Percentiles rank a stretch among this genome's conserved stretches.
Evolutionary conservation across 2,329 filamentous ascomycete species (phyloP).

Genomic region (Exserohilum turcica): DNA sequence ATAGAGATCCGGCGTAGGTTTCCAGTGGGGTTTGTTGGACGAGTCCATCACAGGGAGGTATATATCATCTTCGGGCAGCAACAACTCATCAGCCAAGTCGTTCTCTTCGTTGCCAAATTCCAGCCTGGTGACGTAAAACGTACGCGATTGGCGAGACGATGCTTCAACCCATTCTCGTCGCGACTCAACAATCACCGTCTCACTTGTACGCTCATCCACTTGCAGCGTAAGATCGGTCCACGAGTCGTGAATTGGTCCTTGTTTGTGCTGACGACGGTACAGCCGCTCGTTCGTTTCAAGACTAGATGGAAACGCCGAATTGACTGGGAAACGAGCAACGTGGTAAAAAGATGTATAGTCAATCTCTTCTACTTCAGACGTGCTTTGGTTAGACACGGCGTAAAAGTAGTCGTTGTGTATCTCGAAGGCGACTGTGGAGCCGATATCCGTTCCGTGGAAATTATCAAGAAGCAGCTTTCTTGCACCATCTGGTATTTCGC

Average conservation of each 20-base stretch:
- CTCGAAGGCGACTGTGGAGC: conserved; percentile 72
- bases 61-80: conserved; percentile 40
- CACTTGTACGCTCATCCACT: conserved; percentile 63
- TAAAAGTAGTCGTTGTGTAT: conserved; percentile 71
- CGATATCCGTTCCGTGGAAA: conserved; percentile 68
- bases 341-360: conserved; percentile 74
- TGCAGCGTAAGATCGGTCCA: conserved; percentile 72
- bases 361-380: conserved; percentile 65
- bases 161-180: conserved; percentile 69
- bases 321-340: conserved; percentile 66
- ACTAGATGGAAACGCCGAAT: conserved; percentile 48
- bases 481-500: conserved; percentile 51
- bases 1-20: conserved; percentile 44
- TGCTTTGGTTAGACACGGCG: conserved; percentile 68
- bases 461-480: conserved; percentile 60
- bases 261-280: conserved; percentile 69
- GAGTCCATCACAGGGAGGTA: conserved; percentile 31
- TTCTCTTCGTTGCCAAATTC: conserved; percentile 41
- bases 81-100: conserved; percentile 7
- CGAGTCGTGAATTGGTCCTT: conserved; percentile 74
- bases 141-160: conserved; percentile 63
- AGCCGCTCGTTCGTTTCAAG: conserved; percentile 57
- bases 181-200: conserved; percentile 67
- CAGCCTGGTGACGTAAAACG: conserved; percentile 67
- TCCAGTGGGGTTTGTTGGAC: conserved; percentile 48